A percentile compares a stretch with the other conserved stretches of the same genome.
Evolutionary conservation across 495 filamentous ascomycete species (phyloP).

Genomic region (Lophiotrema nucula): DNA sequence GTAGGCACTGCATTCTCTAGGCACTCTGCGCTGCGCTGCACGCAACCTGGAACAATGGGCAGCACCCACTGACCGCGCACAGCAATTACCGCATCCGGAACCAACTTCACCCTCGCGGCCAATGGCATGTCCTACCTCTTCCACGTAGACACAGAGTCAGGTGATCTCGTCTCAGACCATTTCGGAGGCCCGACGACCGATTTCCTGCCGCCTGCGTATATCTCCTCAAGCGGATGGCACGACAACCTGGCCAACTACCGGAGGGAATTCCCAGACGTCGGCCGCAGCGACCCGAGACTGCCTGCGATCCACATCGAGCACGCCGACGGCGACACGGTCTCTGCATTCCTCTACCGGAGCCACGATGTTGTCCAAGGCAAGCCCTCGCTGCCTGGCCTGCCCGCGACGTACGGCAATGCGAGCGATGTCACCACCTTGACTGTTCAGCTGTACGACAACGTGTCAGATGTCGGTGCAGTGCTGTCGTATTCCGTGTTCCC

Average conservation of each 20-base stretch:
- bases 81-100: constrained; percentile 45
- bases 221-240: constrained; percentile 45
- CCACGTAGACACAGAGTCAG: constrained; percentile 49
- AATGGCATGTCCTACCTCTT: constrained; percentile 54
- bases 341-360: constrained; percentile 49
- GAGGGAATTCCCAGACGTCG: constrained; percentile 56
- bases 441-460: constrained; percentile 52
- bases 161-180: constrained; percentile 53
- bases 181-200: constrained; percentile 52
- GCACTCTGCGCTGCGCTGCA: too few relatives aligned
- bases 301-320: constrained; percentile 56
- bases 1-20: too few relatives aligned
- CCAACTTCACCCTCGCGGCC: constrained; percentile 51
- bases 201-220: constrained; percentile 40
- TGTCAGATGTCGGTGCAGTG: constrained; percentile 50
- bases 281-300: constrained; percentile 54
- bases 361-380: constrained; percentile 49
- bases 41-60: not conserved
- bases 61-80: not conserved
- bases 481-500: constrained; percentile 58
- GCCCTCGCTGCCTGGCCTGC: constrained; percentile 48
- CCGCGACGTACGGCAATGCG: constrained; percentile 50
- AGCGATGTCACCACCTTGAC: constrained; percentile 52
- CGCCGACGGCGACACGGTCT: constrained; percentile 51
- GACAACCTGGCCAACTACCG: constrained; percentile 47